A percentile compares a stretch with the other conserved stretches of the same genome.
Conservation (phyloP, 2,329 filamentous ascomycete species). For the Colletotrichum scovillei region DNA sequence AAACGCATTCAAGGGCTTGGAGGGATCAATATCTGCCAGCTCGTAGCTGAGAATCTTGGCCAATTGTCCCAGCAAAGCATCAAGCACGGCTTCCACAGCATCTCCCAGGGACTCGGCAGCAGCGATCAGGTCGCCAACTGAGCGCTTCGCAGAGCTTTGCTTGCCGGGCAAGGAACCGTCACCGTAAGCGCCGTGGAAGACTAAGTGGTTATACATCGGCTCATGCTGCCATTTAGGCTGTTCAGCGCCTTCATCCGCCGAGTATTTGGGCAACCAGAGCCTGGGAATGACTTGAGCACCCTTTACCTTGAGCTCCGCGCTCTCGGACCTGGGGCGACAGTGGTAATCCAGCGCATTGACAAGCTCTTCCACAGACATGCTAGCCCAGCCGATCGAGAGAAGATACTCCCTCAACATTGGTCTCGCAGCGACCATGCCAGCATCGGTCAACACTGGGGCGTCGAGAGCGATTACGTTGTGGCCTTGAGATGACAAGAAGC, state of each 20-base stretch:
- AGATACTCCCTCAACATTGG: constrained; percentile 19
- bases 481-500: constrained; percentile 50
- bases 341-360: constrained; percentile 2
- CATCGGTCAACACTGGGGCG: constrained; percentile 49
- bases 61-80: constrained; percentile 38
- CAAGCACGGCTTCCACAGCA: constrained; percentile 37
- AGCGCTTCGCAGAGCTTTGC: neutral
- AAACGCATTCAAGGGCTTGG: constrained; percentile 38
- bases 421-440: constrained; percentile 40
- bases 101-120: constrained; percentile 27
- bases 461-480: constrained; percentile 60
- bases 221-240: constrained; percentile 27
- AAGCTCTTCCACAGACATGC: constrained; percentile 14
- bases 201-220: constrained; percentile 23
- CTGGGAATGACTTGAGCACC: constrained; percentile 13
- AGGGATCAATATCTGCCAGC: constrained; percentile 38
- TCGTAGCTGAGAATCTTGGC: constrained; percentile 41
- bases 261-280: constrained; percentile 29
- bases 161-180: neutral
- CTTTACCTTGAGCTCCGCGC: neutral
- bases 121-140: neutral
- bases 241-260: constrained; percentile 20
- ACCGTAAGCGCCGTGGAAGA: neutral
- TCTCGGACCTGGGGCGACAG: neutral
- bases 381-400: constrained; percentile 17